Percentiles rank a stretch among this genome's conserved stretches.
phyloP scores from a whole-genome alignment of 805 yeast genomes.

The Novakomyces olei region DNA sequence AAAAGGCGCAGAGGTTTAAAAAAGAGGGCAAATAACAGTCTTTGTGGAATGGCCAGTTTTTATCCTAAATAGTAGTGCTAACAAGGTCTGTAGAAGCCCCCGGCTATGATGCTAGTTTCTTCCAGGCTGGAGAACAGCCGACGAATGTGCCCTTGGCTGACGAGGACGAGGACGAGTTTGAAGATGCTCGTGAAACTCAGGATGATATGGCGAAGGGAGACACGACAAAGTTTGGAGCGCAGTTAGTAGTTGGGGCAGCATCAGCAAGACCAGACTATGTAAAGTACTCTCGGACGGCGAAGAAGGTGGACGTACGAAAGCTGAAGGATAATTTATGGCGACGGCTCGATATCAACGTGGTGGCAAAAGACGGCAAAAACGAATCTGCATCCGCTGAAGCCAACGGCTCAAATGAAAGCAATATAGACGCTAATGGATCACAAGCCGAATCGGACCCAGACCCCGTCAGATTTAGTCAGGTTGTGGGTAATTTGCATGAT shows the following conservation, averaged over 20 bases:
- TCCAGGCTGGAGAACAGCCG: conserved; percentile 20
- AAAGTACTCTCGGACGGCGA: conserved; percentile 48
- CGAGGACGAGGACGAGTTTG: conserved; percentile 13
- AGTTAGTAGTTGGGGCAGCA: conserved; percentile 5
- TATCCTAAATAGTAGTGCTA: no score
- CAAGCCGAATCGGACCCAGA: conserved; percentile 5
- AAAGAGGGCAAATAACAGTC: no score
- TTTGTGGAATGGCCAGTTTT: no score
- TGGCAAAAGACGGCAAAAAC: neutral
- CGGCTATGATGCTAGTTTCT: conserved; percentile 12
- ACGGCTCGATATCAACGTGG: conserved; percentile 13
- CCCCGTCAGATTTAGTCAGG: conserved; percentile 20
- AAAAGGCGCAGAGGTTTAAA: no score
- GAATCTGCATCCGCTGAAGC: neutral
- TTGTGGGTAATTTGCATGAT: conserved; percentile 27
- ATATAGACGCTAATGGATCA: neutral
- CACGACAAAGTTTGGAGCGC: conserved; percentile 10
- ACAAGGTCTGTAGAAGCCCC: neutral
- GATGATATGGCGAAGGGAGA: conserved; percentile 4
- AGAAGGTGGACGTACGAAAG: conserved; percentile 50
- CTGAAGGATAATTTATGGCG: conserved; percentile 62
- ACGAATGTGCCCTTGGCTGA: conserved; percentile 19
- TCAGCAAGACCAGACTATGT: conserved; percentile 15
- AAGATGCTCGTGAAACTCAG: conserved; percentile 6
- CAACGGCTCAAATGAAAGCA: neutral